Base-by-base conservation (phyloP, 768 basidiomycete genomes). In the Rhizopogon vesiculosus region DNA sequence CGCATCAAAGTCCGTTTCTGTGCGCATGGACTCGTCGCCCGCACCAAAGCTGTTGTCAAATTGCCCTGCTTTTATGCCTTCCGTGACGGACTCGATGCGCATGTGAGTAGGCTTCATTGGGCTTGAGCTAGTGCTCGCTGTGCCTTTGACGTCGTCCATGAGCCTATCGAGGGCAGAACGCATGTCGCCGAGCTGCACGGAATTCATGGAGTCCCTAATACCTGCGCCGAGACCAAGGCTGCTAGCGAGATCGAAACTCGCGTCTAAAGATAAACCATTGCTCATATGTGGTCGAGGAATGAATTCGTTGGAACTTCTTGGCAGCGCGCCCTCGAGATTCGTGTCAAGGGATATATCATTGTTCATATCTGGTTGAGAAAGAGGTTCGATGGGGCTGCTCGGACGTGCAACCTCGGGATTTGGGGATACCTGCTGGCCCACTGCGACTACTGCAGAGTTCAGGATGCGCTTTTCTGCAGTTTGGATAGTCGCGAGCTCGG, bases 131-230 rank as follows among this genome's bases (percentile, higher is more conserved):
- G 63, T 42, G 28, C 59, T 69, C 9, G 48, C 35, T 5, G 48
- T 49, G 7, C 63, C 69, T 55, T 70, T 66, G 18, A 87, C 85
- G 54, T 87, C 83, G 58, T 87, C 84, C 82, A 89, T 86, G 31
- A 89, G 73, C 43, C 85, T 73, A 64, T 89, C 87, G 31, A 89
- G 74, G 6, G 87, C 87, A 57, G 84, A 86, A 57, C 82, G 81
- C 80, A 87, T 87, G 45, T 87, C 87, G 59, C 81, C 78, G 28
- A 85, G 82, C 60, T 83, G 79, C 28, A 83, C 75, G 44, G 78
- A 75, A 7, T 77, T 76, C 64, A 79, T 66, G 13, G 76, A 78
- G 72, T 76, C 61, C 60, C 72, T 64, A 42, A 67, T 45, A 51
- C 61, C 58, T 39, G 63, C 53, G 33, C 68, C 57, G 29, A 64